These are phyloP conservation scores for Trichoderma guizhouense DNA, from an alignment of 2,329 filamentous ascomycete genomes.

Conservation along the genomic window DNA sequence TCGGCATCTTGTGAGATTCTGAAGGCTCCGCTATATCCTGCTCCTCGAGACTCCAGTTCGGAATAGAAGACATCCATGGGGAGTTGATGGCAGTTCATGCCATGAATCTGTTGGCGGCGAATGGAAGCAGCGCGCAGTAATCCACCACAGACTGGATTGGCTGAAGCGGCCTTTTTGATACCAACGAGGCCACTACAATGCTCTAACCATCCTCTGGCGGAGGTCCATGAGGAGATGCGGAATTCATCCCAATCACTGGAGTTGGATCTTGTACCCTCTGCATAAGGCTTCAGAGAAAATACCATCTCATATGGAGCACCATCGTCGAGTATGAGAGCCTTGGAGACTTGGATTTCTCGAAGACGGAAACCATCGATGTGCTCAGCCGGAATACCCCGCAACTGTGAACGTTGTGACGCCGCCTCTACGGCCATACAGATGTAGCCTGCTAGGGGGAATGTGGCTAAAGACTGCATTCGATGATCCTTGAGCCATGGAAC, in stretches of 20 bases:
- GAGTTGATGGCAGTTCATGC: slow-evolving; percentile 10
- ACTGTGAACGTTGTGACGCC: slow-evolving; percentile 34
- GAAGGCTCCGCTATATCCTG: slow-evolving; percentile 28
- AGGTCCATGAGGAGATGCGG: slow-evolving; percentile 51
- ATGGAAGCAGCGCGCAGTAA: slow-evolving; percentile 15
- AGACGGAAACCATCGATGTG: slow-evolving; percentile 24
- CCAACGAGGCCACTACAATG: slow-evolving; percentile 54
- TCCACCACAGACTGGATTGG: slow-evolving; percentile 25
- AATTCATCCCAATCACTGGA: slow-evolving; percentile 55
- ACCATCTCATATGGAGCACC: slow-evolving; percentile 26
- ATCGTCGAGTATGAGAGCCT: slow-evolving; percentile 29
- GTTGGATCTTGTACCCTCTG: slow-evolving; percentile 29
- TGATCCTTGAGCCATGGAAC: slow-evolving; percentile 59
- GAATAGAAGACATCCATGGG: slow-evolving; percentile 25
- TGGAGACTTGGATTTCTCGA: slow-evolving; percentile 28
- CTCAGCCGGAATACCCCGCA: slow-evolving; percentile 24
- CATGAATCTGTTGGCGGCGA: slow-evolving; percentile 18
- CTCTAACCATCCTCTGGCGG: slow-evolving; percentile 53
- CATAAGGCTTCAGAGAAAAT: slow-evolving; percentile 26
- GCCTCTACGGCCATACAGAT: slow-evolving; percentile 51
- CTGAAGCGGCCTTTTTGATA: slow-evolving; percentile 27
- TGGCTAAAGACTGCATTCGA: slow-evolving; percentile 52
- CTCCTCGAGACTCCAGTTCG: slow-evolving; percentile 27
- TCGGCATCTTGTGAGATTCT: slow-evolving; percentile 16
- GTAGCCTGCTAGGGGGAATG: slow-evolving; percentile 54